Evolutionary conservation across 1,284 basidiomycete genomes (phyloP), one percentile per base, ranked within the genome.

Genomic region (Chalciporus piperatoides): DNA sequence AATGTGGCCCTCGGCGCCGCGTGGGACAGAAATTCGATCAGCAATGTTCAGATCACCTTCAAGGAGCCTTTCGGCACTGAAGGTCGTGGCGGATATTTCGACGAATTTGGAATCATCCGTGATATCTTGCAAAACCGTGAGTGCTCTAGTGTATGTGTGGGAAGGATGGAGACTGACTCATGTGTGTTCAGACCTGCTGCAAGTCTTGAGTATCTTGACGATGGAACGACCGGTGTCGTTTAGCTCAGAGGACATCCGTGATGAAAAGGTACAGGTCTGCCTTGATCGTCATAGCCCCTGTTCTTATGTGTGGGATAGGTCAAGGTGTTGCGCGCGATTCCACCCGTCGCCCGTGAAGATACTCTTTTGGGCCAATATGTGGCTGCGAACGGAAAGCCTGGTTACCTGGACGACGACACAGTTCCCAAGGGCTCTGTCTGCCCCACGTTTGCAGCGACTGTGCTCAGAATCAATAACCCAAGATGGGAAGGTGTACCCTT

Each of bases 141-240:
- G 92, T 80, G 11, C 10, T 15, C 6, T 6, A 21, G 8, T 35
- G 39, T 19, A 17, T 41, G 44, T 41, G 41, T 48, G 46, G 37
- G 54, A 48, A 53, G 41, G 43, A 45, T 45, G 41, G 27, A 45
- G 38, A 27, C 47, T 45, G 12, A 57, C 55, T 33, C 32, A 44
- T 53, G 56, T 23, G 55, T 24, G 32, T 33, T 14, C 59, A 97
- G 94, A 97, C 73, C 73, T 97, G 60, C 71, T 96, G 60, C 94
- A 97, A 73, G 92, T 96, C 27, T 77, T 97, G 55, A 93, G 87
- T 56, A 82, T 97, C 58, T 71, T 97, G 58, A 87, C 94, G 19
- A 97, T 97, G 94, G 94, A 97, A 68, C 84, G 94, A 36, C 95
- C 94, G 3, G 92, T 97, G n/a, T 97, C 94, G 2, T 97, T 97